phyloP scores from a whole-genome alignment of 2,329 filamentous ascomycete species.

The Drechslerella stenobrocha region DNA sequence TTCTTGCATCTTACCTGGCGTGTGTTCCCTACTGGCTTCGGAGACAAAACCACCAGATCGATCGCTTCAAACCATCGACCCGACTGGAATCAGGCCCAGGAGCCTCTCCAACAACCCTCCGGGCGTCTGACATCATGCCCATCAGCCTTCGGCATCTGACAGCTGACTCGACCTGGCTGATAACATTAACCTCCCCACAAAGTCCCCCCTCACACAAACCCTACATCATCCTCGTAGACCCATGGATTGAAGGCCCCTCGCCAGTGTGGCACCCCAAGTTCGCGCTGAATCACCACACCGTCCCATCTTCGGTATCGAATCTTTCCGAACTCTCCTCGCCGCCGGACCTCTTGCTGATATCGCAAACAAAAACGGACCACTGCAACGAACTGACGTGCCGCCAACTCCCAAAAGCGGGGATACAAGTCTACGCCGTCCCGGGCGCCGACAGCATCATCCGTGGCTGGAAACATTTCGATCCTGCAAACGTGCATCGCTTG shows the following conservation, averaged over 20 bases:
- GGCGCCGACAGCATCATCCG: slow-evolving; percentile 67
- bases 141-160: slow-evolving; percentile 49
- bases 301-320: slow-evolving; percentile 63
- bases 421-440: slow-evolving; percentile 54
- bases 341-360: slow-evolving; percentile 64
- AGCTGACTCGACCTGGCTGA: slow-evolving; percentile 50
- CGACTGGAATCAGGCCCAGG: neutral
- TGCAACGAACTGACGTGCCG: slow-evolving; percentile 71
- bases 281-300: slow-evolving; percentile 63
- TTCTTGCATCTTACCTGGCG: neutral
- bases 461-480: slow-evolving; percentile 70
- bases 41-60: too few species aligned
- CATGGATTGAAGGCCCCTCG: slow-evolving; percentile 68
- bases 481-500: slow-evolving; percentile 55
- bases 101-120: neutral
- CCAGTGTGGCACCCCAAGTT: slow-evolving; percentile 66
- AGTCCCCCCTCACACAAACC: slow-evolving; percentile 57
- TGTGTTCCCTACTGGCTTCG: neutral
- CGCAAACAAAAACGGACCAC: slow-evolving; percentile 69
- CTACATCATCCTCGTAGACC: slow-evolving; percentile 72
- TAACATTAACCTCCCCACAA: slow-evolving; percentile 52
- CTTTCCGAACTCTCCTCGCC: slow-evolving; percentile 60
- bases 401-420: slow-evolving; percentile 60
- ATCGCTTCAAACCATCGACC: neutral
- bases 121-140: slow-evolving; percentile 25